A percentile compares a stretch with the other conserved stretches of the same genome.
Conservation (phyloP, 805 yeast genomes). For the Ascoidea rubescens region DNA sequence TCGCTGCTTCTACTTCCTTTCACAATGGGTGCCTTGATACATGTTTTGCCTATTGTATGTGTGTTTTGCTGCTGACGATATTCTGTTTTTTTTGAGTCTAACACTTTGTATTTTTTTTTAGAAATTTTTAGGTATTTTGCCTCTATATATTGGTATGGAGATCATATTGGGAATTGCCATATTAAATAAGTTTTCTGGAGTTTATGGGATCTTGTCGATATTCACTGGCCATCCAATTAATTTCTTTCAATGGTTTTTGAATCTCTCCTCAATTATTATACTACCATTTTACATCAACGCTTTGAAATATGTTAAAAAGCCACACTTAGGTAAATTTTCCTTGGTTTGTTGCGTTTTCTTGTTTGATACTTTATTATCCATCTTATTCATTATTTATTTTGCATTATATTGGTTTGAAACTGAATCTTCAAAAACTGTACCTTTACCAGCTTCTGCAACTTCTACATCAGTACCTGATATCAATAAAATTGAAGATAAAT, state of each 20-base stretch:
- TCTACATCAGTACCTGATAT: no score
- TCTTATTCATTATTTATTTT: conserved; percentile 62
- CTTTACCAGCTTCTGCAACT: no score
- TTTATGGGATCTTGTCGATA: conserved; percentile 73
- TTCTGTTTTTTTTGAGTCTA: no score
- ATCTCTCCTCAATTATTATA: conserved; percentile 46
- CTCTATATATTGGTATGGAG: conserved; percentile 83
- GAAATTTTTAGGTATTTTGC: conserved; percentile 57
- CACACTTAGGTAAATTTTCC: conserved; percentile 47
- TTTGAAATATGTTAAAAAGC: conserved; percentile 31
- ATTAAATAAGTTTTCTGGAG: conserved; percentile 79
- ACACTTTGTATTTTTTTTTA: conserved; percentile 14
- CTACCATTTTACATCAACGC: conserved; percentile 58
- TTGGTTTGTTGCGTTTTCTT: conserved; percentile 49
- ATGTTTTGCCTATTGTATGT: conserved; percentile 7
- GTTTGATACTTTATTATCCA: conserved; percentile 52
- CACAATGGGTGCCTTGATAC: conserved; percentile 1
- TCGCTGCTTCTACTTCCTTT: no score
- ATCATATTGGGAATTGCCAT: conserved; percentile 60
- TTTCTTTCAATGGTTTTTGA: conserved; percentile 71
- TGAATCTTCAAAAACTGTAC: conserved; percentile 13
- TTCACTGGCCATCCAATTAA: conserved; percentile 83
- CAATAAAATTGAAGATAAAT: no score
- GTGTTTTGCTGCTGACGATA: no score
- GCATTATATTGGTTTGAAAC: conserved; percentile 58